A percentile compares a stretch with the other conserved stretches of the same genome.
phyloP scores from a whole-genome alignment of 768 basidiomycete genomes.

The Asterophora parasitica region DNA sequence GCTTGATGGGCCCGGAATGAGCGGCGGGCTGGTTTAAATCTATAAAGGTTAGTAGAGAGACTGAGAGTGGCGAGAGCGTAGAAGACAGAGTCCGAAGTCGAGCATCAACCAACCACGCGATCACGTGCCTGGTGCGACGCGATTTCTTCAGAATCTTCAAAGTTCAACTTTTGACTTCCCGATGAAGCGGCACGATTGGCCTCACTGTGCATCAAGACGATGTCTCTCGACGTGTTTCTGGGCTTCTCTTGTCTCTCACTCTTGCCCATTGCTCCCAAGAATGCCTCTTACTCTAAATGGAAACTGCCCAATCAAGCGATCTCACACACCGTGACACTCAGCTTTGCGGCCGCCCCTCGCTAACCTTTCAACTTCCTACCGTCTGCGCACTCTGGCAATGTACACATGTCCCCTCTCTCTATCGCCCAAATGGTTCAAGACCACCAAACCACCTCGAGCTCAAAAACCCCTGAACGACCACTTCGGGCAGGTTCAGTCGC shows the following conservation, averaged over 20 bases:
- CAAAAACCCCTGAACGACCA: background rate
- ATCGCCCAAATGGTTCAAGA: background rate
- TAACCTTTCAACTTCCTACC: background rate
- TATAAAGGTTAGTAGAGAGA: slow-evolving; percentile 10
- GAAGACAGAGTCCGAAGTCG: too few relatives aligned
- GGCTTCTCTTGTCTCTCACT: background rate
- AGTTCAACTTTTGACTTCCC: too few relatives aligned
- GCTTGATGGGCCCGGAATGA: slow-evolving; percentile 4
- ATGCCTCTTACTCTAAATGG: background rate
- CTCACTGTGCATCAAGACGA: background rate
- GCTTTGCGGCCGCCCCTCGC: too few relatives aligned
- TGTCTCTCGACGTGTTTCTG: background rate
- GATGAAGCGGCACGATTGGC: too few relatives aligned
- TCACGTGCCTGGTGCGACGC: too few relatives aligned
- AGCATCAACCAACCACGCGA: slow-evolving; percentile 19
- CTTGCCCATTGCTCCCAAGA: background rate
- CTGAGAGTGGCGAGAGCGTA: too few relatives aligned
- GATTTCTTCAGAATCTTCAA: too few relatives aligned
- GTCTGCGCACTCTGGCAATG: background rate
- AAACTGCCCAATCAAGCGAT: background rate
- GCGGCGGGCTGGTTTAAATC: slow-evolving; percentile 1
- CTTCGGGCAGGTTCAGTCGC: slow-evolving; percentile 2
- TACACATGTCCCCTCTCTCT: background rate
- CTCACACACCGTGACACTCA: too few relatives aligned
- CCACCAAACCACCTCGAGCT: background rate